These are phyloP conservation scores for Aspergillus luchuensis DNA, from an alignment of 2,329 filamentous ascomycete genomes.

Conservation along the genomic window DNA sequence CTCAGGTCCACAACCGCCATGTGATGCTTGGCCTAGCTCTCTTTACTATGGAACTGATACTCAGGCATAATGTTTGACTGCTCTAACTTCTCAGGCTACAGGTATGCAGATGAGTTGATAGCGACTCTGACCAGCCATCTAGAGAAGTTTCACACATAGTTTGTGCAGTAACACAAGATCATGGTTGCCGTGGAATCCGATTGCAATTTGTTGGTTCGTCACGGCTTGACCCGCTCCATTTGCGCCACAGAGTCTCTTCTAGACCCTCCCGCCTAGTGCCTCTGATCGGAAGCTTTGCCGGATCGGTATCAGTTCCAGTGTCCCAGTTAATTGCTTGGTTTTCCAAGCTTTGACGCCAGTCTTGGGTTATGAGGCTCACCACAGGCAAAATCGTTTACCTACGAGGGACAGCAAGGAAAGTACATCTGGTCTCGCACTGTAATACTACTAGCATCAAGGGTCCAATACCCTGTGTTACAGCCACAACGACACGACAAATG, in stretches of 20 bases:
- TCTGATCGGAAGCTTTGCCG: conserved; percentile 3
- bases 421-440: not conserved
- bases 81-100: not conserved
- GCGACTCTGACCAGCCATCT: not conserved
- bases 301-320: conserved; percentile 4
- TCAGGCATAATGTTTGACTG: not conserved
- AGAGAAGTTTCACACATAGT: not conserved
- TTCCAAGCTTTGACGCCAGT: not conserved
- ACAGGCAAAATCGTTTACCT: not conserved
- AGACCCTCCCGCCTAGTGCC: not conserved
- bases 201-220: conserved; percentile 1
- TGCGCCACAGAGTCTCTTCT: conserved; percentile 2
- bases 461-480: not conserved
- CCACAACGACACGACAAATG: not conserved
- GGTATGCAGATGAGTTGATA: not conserved
- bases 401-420: not conserved
- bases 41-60: not conserved
- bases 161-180: not conserved
- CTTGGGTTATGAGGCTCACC: no score
- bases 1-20: not conserved
- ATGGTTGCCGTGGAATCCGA: not conserved
- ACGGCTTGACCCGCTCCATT: conserved; percentile 1
- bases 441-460: not conserved
- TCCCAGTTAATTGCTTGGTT: not conserved
- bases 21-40: not conserved